Evolutionary conservation across 1,284 basidiomycete species (phyloP), one percentile per base, ranked within the genome.

Genomic region (Apiotrichum sp.): DNA sequence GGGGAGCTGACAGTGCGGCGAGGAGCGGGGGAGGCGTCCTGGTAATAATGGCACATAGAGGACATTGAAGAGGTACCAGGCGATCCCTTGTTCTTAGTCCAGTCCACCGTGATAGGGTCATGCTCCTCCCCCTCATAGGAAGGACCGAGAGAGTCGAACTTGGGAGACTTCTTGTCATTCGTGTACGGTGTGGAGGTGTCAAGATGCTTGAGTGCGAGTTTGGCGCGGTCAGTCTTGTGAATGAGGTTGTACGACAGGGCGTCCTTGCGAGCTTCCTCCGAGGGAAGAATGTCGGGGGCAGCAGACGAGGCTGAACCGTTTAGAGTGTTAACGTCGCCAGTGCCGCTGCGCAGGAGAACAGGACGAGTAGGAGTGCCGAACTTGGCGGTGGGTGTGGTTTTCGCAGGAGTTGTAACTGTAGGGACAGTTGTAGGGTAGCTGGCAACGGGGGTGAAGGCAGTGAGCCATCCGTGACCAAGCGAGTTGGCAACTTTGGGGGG

Each of bases 241-340:
- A 34, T 8, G 36, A 16, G 40, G 40, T 14, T 39, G 47, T 11
- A 31, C 16, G 34, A 11, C 11, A 6, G 16, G 16, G 9, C 9
- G 9, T 41, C 36, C 40, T 11, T 22, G 47, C 38, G 44, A 7
- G 14, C 16, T 32, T 42, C 39, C 29, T 57, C 47, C 32, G 56
- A 48, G 14, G 56, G 39, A 38, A 47, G 59, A 10, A 62, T 42
- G 8, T 29, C 50, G 7, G 63, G 57, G 2, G 61, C n/a, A 47
- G 62, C 62, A n/a, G 65, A 63, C 0, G 59, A 62, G 41, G 51
- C 46, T 29, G 47, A 31, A 35, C 61, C 59, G 29, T 44, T 41
- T 10, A n/a, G 13, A 8, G 2, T 11, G 16, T 3, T 38, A 13
- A 38, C 7, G 36, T 38, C 8, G 36, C 8, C 8, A 38, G 36